A percentile compares a stretch with the other conserved stretches of the same genome.
phyloP scores from a whole-genome alignment of 257 asterid species.

The Lavandula angustifolia region DNA sequence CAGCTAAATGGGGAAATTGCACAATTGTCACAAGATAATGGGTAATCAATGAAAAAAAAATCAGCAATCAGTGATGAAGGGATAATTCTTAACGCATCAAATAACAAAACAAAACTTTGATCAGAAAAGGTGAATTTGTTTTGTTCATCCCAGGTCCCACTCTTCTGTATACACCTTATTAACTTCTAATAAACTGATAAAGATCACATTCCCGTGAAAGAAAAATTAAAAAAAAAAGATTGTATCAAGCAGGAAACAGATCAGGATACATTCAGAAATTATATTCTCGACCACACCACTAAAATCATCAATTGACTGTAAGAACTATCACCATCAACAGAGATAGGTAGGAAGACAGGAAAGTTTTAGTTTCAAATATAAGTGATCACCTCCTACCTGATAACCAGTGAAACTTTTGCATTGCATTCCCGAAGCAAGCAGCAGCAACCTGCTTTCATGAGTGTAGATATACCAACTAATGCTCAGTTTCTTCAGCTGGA shows the following conservation, averaged over 20 bases:
- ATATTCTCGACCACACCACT: neutral
- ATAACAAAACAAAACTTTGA: constrained; percentile 19
- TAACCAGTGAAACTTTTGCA: constrained; percentile 84
- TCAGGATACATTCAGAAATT: constrained; percentile 15
- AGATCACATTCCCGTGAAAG: constrained; percentile 1
- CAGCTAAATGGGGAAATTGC: constrained; percentile 48
- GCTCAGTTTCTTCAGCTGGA: constrained; percentile 68
- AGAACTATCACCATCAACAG: constrained; percentile 19
- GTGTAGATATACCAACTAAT: constrained; percentile 90
- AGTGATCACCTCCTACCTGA: constrained; percentile 64
- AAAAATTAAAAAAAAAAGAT: neutral
- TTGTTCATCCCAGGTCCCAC: neutral
- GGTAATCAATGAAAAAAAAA: constrained; percentile 3
- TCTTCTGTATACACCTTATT: constrained; percentile 12
- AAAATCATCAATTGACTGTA: constrained; percentile 5
- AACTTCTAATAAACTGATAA: constrained; percentile 20
- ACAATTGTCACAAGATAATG: constrained; percentile 30
- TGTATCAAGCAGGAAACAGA: neutral
- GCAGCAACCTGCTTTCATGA: constrained; percentile 96
- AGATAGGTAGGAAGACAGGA: constrained; percentile 10
- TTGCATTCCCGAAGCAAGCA: constrained; percentile 91
- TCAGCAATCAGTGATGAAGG: constrained; percentile 4
- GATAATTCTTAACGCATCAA: constrained; percentile 22
- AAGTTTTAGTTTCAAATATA: constrained; percentile 20
- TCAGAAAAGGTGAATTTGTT: constrained; percentile 15